Percentiles rank a stretch among this genome's conserved stretches.
Evolutionary conservation across 129 eudicot species (phyloP).

Genomic region (Tanacetum coccineum): DNA sequence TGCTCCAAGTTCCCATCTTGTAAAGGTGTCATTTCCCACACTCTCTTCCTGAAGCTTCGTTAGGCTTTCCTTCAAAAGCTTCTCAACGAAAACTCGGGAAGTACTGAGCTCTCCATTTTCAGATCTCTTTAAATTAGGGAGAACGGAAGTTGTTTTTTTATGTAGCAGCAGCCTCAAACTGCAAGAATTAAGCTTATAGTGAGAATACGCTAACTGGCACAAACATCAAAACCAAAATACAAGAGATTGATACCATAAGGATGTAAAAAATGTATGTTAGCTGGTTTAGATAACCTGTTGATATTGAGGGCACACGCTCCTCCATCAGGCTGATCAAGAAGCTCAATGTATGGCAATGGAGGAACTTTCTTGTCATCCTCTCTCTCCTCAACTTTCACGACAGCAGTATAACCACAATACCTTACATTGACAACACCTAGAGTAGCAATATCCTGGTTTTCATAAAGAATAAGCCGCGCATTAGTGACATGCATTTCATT

Average conservation of each 20-base stretch:
- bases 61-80: conserved; percentile 67
- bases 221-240: not conserved
- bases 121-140: conserved; percentile 31
- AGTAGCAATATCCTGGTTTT: conserved; percentile 83
- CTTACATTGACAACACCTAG: conserved; percentile 83
- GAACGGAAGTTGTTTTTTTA: conserved; percentile 40
- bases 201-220: conserved; percentile 14
- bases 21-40: conserved; percentile 45
- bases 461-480: conserved; percentile 12
- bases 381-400: conserved; percentile 78
- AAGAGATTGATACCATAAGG: not conserved
- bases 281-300: conserved; percentile 58
- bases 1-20: conserved; percentile 99
- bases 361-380: conserved; percentile 38
- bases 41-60: conserved; percentile 71
- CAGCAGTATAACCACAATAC: conserved; percentile 82
- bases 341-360: conserved; percentile 51
- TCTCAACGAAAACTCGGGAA: conserved; percentile 54
- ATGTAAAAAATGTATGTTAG: conserved; percentile 1
- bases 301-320: conserved; percentile 98
- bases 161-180: conserved; percentile 93
- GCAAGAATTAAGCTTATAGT: conserved; percentile 32
- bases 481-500: not conserved
- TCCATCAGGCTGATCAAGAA: conserved; percentile 94
- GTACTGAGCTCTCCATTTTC: conserved; percentile 50